Base-by-base conservation (phyloP, 768 basidiomycete species). In the Kwoniella bestiolae region DNA sequence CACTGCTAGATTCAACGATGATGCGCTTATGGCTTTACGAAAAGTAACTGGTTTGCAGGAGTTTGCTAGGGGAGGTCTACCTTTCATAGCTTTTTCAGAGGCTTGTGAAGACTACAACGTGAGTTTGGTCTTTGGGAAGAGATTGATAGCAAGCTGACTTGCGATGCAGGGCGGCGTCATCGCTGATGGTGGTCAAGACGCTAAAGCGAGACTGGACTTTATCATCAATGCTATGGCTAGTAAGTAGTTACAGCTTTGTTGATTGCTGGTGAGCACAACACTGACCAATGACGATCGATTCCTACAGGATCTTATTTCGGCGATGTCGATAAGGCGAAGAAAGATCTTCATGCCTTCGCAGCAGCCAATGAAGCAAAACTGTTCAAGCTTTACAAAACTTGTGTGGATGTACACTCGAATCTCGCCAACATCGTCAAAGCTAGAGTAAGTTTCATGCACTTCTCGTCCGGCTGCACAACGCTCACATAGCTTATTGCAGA, bases 41-140 rank as follows among this genome's bases (percentile, higher is more conserved):
- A 78, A 77, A 9, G 77, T 94, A 62, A 86, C 88, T 5, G 86
- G 87, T 5, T 75, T 98, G 31, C 89, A 87, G 66, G 81, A 84
- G 35, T 76, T 56, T 35, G 67, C 72, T 1, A 75, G n/a, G 89
- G 92, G 28, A 86, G 85, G 49, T 65, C 86, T 28, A n/a, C 80
- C 80, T 5, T 92, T 85, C 72, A 88, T 91, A 49, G 84, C 85
- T 35, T 94, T 87, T 80, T 60, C 96, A 9, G 84, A 88, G 8
- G 84, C 84, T 45, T 96, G 91, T 77, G 85, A 91, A 65, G 85
- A 87, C 52, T 87, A 94, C 76, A 98, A 97, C 74, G 94, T 94
- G 66, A 64, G 90, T 82, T 63, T 25, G 70, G 11, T 29, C 9
- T 45, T 16, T 50, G n/a, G n/a, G n/a, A n/a, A n/a, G n/a, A n/a